Evolutionary conservation across 148 eudicot species (phyloP).

Genomic region (Nyssa sinensis): DNA sequence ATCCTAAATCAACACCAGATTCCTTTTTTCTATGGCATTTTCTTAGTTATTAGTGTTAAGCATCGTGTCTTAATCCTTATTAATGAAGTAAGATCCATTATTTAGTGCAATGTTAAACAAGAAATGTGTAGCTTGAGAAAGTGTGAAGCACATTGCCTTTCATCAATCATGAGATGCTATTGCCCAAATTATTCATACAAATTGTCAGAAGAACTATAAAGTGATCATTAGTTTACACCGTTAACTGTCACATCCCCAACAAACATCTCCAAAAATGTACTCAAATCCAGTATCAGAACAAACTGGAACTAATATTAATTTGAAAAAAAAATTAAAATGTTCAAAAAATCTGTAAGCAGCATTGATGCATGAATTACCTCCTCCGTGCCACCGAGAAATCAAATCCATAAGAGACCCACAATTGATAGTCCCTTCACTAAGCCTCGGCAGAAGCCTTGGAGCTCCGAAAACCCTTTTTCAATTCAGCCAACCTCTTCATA

Average conservation of each 20-base stretch:
- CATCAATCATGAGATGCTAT: background rate
- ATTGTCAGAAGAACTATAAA: background rate
- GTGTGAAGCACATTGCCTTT: background rate
- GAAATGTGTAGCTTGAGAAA: background rate
- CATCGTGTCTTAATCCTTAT: background rate
- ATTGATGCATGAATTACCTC: constrained; percentile 4
- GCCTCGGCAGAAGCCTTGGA: constrained; percentile 55
- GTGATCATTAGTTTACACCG: background rate
- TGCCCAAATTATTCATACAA: background rate
- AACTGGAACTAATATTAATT: background rate
- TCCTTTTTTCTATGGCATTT: background rate
- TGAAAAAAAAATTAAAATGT: background rate
- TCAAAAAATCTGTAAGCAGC: background rate
- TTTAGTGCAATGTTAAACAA: background rate
- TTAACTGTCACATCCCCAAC: background rate
- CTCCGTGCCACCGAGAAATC: background rate
- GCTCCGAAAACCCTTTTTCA: constrained; percentile 86
- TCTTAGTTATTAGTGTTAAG: background rate
- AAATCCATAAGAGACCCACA: background rate
- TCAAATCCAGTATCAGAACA: constrained; percentile 6
- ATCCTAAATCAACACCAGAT: background rate
- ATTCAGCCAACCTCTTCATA: constrained; percentile 77
- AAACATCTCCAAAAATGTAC: background rate
- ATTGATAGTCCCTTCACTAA: background rate
- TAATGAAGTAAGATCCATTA: background rate